A percentile compares a stretch with the other conserved stretches of the same genome.
Evolutionary conservation across 2,329 filamentous ascomycete species (phyloP).

Genomic region (Apiospora malaysiana): DNA sequence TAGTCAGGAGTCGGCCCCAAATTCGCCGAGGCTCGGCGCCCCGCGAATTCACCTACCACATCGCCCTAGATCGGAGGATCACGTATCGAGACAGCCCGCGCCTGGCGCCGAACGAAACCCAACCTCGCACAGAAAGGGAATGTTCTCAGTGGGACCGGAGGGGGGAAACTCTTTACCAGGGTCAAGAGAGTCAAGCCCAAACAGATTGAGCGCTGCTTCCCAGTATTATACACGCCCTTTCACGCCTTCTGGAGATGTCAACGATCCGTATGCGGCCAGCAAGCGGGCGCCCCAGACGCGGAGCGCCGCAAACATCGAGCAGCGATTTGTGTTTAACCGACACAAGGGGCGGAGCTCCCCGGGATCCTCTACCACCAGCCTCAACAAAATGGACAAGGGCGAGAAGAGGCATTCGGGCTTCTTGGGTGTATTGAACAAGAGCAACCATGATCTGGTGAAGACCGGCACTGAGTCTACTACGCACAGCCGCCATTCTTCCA

Average conservation of each 20-base stretch:
- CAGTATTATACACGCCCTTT: slow-evolving; percentile 75
- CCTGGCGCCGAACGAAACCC: slow-evolving; percentile 42
- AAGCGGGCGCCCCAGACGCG: slow-evolving; percentile 74
- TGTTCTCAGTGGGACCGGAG: slow-evolving; percentile 57
- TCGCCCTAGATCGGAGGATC: slow-evolving; percentile 50
- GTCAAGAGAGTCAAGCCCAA: slow-evolving; percentile 69
- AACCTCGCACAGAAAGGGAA: slow-evolving; percentile 55
- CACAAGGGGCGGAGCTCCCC: slow-evolving; percentile 71
- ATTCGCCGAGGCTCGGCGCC: slow-evolving; percentile 41
- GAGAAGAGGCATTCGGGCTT: slow-evolving; percentile 60
- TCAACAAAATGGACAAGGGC: slow-evolving; percentile 50
- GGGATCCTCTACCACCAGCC: slow-evolving; percentile 55
- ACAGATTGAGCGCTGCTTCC: slow-evolving; percentile 62
- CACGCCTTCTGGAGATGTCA: slow-evolving; percentile 77
- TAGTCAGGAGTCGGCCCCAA: slow-evolving; percentile 56
- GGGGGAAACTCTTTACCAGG: slow-evolving; percentile 56
- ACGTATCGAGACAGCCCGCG: slow-evolving; percentile 48
- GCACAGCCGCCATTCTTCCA: slow-evolving; percentile 73
- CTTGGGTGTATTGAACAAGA: slow-evolving; percentile 45
- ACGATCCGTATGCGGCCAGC: slow-evolving; percentile 87
- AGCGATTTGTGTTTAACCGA: slow-evolving; percentile 82
- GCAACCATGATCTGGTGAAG: slow-evolving; percentile 49
- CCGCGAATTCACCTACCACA: slow-evolving; percentile 44
- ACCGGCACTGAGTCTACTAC: slow-evolving; percentile 55
- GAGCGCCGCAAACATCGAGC: slow-evolving; percentile 70